These are phyloP conservation scores for Daphne laureola DNA, from an alignment of 441 rosid genomes.

Conservation along the genomic window DNA sequence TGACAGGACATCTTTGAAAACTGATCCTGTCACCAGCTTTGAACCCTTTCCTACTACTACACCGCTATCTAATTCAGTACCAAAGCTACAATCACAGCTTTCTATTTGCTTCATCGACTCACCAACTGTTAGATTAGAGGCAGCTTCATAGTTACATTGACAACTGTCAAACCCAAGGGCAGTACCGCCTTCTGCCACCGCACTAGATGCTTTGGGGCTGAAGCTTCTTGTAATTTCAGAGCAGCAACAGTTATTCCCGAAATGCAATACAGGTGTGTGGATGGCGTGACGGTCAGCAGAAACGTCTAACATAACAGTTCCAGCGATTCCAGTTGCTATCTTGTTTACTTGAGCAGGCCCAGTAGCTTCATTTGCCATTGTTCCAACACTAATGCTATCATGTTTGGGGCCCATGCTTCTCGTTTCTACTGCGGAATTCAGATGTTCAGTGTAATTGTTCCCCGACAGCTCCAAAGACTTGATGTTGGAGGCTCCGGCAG, in stretches of 20 bases:
- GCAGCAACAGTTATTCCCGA: not conserved
- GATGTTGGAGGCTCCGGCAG: conserved; percentile 12
- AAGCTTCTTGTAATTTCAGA: not conserved
- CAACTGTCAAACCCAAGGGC: not conserved
- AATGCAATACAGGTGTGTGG: not conserved
- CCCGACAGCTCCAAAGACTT: conserved; percentile 20
- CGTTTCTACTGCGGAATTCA: not conserved
- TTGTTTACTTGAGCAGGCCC: conserved; percentile 11
- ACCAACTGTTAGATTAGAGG: not conserved
- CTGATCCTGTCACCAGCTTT: conserved; percentile 29
- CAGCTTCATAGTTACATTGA: conserved; percentile 10
- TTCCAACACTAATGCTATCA: conserved; percentile 8
- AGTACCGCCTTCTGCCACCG: not conserved
- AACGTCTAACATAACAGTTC: conserved; percentile 2
- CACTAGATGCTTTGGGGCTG: not conserved
- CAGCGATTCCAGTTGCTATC: conserved; percentile 11
- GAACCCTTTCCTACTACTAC: conserved; percentile 19
- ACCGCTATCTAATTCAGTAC: conserved; percentile 9
- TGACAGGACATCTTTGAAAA: conserved; percentile 34
- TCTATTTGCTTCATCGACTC: conserved; percentile 12
- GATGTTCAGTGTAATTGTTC: conserved; percentile 6
- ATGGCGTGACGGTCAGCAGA: not conserved
- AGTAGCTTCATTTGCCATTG: conserved; percentile 11
- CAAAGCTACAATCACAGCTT: not conserved
- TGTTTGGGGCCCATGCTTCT: conserved; percentile 10